These are phyloP conservation scores for Tylopilus felleus DNA, from an alignment of 768 basidiomycete species.

Conservation along the genomic window DNA sequence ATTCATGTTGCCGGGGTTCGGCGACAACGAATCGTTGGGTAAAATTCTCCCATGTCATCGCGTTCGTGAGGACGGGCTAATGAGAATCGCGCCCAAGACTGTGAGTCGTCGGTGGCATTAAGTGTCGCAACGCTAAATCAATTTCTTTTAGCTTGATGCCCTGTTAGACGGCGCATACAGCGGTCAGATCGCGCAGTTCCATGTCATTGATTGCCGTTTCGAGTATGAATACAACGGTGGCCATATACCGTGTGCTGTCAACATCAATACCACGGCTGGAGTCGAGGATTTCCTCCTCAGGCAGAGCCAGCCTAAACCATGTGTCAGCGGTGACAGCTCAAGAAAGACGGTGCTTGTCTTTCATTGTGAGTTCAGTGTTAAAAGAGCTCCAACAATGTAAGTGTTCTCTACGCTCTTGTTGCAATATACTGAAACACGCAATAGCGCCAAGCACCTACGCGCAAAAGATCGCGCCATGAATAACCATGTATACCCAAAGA, in stretches of 20 bases:
- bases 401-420: slow-evolving; percentile 14
- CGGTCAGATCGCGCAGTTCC: slow-evolving; percentile 60
- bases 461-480: slow-evolving; percentile 88
- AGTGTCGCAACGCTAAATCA: background rate
- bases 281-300: slow-evolving; percentile 82
- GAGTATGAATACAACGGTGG: slow-evolving; percentile 95
- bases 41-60: slow-evolving; percentile 93
- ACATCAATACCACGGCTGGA: slow-evolving; percentile 76
- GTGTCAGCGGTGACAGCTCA: slow-evolving; percentile 66
- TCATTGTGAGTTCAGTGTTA: slow-evolving; percentile 97
- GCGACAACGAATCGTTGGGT: slow-evolving; percentile 89
- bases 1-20: slow-evolving; percentile 67
- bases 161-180: slow-evolving; percentile 75
- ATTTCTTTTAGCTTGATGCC: slow-evolving; percentile 58
- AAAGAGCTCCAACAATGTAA: slow-evolving; percentile 95
- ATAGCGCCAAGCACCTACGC: slow-evolving; percentile 89
- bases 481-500: slow-evolving; percentile 83
- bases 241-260: slow-evolving; percentile 88
- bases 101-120: slow-evolving; percentile 42
- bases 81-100: slow-evolving; percentile 80
- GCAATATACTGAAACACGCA: slow-evolving; percentile 2
- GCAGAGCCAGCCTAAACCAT: slow-evolving; percentile 56
- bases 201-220: slow-evolving; percentile 95
- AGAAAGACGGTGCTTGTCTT: slow-evolving; percentile 88
- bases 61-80: slow-evolving; percentile 92